Evolutionary conservation across 2,329 filamentous ascomycete species (phyloP), one percentile per base, ranked within the genome.

Genomic region (Epichloe hybrida): DNA sequence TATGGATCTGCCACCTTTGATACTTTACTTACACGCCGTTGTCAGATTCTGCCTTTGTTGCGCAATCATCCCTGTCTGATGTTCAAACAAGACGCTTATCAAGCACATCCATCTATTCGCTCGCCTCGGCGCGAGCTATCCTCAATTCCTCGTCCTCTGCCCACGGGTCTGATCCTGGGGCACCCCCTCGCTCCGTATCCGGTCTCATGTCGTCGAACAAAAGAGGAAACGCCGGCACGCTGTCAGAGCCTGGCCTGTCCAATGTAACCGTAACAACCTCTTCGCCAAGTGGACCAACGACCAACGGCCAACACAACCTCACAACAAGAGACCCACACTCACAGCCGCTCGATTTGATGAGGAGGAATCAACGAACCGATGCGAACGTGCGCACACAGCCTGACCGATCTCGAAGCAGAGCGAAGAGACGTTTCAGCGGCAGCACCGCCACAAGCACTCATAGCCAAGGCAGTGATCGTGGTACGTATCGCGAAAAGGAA

Each of bases 391-490:
- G 75, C 42, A 5, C 71, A 13, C 73, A 75, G 52, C 73, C 73
- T 9, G 73, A 75, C 50, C 70, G 76, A 56, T 85, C 84, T 45
- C 78, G 84, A 42, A 88, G 86, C 61, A 74, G 77, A 60, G 80
- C 74, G 20, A 85, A 87, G 64, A 75, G 88, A 55, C 78, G 88
- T 53, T 83, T 93, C 58, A 94, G 88, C 61, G 84, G 81, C 23
- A 93, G 87, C 66, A 90, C 86, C 39, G 83, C 75, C n/a, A 80
- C 83, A 39, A 93, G 86, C 68, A 93, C 84, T 63, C 80, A 87
- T 54, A 93, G 86, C 61, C 84, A 84, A 6, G 86, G 83, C 56
- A 85, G 83, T 57, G 87, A 91, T 50, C 72, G 83, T 50, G 72
- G 72, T 31, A 64, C 72, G 54, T 67, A 74, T 56, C 72, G 75